These are phyloP conservation scores for Tillandsia fasciculata DNA, from an alignment of 176 grass and related monocot species.

Conservation along the genomic window DNA sequence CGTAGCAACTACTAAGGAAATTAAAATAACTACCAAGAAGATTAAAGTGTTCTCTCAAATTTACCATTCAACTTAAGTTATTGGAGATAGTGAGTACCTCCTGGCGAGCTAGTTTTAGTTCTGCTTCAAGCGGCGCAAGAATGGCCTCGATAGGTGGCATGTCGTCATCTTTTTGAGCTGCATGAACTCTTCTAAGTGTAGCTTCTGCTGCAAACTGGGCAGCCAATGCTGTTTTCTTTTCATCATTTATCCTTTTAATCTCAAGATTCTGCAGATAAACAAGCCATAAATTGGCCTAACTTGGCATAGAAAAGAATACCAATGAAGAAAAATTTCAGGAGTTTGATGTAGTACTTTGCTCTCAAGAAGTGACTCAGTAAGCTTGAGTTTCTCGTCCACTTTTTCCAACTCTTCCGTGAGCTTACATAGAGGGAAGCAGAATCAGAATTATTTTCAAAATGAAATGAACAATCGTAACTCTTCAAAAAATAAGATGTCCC, in stretches of 20 bases:
- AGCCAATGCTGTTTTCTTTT: conserved; percentile 81
- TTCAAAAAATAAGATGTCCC: background rate
- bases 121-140: conserved; percentile 90
- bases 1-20: background rate
- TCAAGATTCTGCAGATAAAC: conserved; percentile 64
- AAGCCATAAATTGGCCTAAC: background rate
- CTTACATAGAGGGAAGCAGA: conserved; percentile 54
- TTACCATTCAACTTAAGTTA: background rate
- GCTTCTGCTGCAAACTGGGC: conserved; percentile 95
- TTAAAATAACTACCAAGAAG: background rate
- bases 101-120: conserved; percentile 70
- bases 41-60: background rate
- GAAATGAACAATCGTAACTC: background rate
- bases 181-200: conserved; percentile 89
- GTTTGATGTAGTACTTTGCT: conserved; percentile 41
- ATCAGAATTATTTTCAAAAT: conserved; percentile 18
- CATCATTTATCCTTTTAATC: conserved; percentile 90
- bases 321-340: conserved; percentile 8
- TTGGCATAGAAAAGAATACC: background rate
- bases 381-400: conserved; percentile 75
- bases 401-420: conserved; percentile 86
- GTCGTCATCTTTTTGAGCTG: conserved; percentile 93
- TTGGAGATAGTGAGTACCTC: conserved; percentile 39
- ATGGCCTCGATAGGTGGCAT: conserved; percentile 98
- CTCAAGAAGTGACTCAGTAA: conserved; percentile 74